Percentiles rank a stretch among this genome's conserved stretches.
Conservation (phyloP, 1,284 basidiomycete genomes). For the Ustilago vetiveriae region DNA sequence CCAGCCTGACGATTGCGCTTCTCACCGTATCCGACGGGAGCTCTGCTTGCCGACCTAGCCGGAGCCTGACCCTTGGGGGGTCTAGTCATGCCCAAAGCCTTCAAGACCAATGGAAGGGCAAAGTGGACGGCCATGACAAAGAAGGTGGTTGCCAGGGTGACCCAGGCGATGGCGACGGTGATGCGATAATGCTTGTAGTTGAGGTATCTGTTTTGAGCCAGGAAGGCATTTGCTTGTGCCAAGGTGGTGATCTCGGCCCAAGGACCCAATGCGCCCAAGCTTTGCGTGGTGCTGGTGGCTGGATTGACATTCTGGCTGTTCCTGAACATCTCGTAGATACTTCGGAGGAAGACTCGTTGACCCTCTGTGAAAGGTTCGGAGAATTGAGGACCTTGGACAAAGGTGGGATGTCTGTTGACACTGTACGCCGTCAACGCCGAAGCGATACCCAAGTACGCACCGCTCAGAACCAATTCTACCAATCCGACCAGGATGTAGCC, state of each 20-base stretch:
- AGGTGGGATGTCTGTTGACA: conserved; percentile 39
- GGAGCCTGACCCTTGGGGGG: conserved; percentile 32
- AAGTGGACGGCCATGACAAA: conserved; percentile 61
- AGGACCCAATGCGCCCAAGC: conserved; percentile 9
- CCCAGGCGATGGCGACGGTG: conserved; percentile 51
- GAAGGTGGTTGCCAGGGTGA: conserved; percentile 51
- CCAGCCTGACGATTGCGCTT: conserved; percentile 13
- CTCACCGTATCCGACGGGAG: conserved; percentile 26
- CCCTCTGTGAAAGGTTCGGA: conserved; percentile 39
- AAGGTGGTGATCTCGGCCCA: conserved; percentile 43
- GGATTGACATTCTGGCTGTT: conserved; percentile 22
- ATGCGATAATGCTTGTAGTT: conserved; percentile 49
- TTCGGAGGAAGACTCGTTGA: conserved; percentile 37
- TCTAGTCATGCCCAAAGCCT: conserved; percentile 49
- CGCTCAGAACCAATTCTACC: conserved; percentile 39
- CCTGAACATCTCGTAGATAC: conserved; percentile 36
- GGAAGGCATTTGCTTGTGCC: conserved; percentile 40
- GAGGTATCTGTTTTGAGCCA: conserved; percentile 41
- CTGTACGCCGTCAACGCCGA: conserved; percentile 47
- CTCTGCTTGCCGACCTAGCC: conserved; percentile 2
- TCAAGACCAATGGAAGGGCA: conserved; percentile 46
- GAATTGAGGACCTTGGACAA: conserved; percentile 27
- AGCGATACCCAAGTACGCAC: conserved; percentile 47
- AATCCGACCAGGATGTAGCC: conserved; percentile 50
- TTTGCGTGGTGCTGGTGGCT: conserved; percentile 29